Evolutionary conservation across 2,329 filamentous ascomycete genomes (phyloP).

Genomic region (Davidsoniella neocaledoniae): DNA sequence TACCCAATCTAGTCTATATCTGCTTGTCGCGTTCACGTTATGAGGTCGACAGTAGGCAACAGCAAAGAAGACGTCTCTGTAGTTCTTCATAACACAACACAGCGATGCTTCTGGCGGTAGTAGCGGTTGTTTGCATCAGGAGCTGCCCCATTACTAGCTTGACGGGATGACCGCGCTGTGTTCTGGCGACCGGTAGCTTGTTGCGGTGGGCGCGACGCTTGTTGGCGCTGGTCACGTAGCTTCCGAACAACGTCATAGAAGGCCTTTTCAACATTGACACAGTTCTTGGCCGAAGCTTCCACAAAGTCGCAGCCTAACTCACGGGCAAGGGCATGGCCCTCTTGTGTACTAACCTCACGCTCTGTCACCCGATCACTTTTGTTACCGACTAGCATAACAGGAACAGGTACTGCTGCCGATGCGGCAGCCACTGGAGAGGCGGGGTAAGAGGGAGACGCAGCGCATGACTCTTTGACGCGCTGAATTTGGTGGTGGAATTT

Average conservation of each 20-base stretch:
- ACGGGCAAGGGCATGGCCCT: conserved; percentile 79
- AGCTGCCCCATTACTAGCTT: conserved; percentile 12
- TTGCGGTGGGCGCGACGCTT: conserved; percentile 24
- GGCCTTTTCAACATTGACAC: conserved; percentile 94
- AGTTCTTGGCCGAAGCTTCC: conserved; percentile 93
- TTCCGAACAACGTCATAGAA: conserved; percentile 96
- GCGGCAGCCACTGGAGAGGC: conserved; percentile 52
- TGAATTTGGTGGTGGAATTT: conserved; percentile 95
- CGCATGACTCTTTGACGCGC: conserved; percentile 81
- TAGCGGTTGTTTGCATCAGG: conserved; percentile 17
- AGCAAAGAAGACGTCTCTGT: neutral
- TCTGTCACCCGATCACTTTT: conserved; percentile 96
- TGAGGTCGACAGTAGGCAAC: neutral
- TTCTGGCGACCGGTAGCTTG: conserved; percentile 17
- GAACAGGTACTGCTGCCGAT: conserved; percentile 51
- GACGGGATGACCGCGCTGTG: conserved; percentile 15
- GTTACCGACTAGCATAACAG: conserved; percentile 97
- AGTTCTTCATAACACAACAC: conserved; percentile 25
- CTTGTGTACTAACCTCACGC: conserved; percentile 89
- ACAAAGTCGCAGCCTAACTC: conserved; percentile 93
- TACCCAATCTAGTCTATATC: neutral
- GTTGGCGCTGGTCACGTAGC: conserved; percentile 65
- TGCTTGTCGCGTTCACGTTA: neutral
- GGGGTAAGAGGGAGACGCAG: conserved; percentile 59
- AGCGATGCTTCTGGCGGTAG: conserved; percentile 20